Percentiles rank a stretch among this genome's conserved stretches.
These are phyloP conservation scores for Zelonia costaricensis DNA, from an alignment of 208 protist genomes.

Conservation along the genomic window DNA sequence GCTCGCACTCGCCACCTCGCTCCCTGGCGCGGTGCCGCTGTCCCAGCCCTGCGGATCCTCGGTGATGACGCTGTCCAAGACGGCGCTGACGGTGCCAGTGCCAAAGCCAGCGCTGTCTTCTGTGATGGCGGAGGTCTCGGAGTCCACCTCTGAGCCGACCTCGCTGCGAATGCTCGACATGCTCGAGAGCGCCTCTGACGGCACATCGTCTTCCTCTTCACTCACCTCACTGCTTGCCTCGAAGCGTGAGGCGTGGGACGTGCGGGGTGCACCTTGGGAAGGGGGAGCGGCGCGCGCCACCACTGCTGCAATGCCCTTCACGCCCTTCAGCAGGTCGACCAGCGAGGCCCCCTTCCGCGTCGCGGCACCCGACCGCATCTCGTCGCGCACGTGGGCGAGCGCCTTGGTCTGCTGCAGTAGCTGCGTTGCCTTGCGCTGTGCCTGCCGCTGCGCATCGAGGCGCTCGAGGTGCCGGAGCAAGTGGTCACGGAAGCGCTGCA, in stretches of 20 bases:
- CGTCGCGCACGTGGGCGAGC: conserved; percentile 36
- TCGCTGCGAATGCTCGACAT: conserved; percentile 9
- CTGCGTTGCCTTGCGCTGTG: conserved; percentile 23
- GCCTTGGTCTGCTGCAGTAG: conserved; percentile 59
- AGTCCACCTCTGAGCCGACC: conserved; percentile 10
- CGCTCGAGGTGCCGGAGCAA: conserved; percentile 47
- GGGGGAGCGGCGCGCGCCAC: too few species aligned
- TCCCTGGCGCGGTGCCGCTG: neutral
- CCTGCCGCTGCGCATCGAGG: conserved; percentile 54
- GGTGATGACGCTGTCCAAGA: conserved; percentile 31
- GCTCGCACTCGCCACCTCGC: conserved; percentile 1
- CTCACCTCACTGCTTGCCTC: neutral
- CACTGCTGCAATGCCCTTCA: neutral
- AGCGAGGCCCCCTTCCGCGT: neutral
- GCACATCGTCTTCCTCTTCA: neutral
- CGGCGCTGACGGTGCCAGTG: conserved; percentile 8
- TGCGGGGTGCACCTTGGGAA: too few species aligned
- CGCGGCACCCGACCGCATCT: neutral
- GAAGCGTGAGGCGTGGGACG: too few species aligned
- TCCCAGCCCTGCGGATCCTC: conserved; percentile 22
- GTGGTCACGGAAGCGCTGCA: conserved; percentile 58
- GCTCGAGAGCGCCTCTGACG: neutral
- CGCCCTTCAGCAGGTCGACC: neutral
- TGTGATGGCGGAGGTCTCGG: conserved; percentile 9
- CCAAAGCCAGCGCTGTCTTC: conserved; percentile 43